Evolutionary conservation across 2,329 filamentous ascomycete genomes (phyloP).

Genomic region (Leptodontidium sp.): DNA sequence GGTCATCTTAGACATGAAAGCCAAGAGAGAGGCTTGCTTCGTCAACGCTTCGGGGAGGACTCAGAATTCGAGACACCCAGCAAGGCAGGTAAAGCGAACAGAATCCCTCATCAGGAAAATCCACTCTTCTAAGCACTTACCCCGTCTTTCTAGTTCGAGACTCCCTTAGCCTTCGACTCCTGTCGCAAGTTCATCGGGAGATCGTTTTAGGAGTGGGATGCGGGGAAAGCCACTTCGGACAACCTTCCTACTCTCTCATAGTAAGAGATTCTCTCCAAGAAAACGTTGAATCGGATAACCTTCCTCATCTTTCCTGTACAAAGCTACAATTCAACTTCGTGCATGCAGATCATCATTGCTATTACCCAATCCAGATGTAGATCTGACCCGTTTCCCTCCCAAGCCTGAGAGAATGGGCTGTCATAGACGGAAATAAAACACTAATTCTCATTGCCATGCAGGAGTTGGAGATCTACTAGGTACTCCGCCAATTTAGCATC

Average conservation of each 20-base stretch:
- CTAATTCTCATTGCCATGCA: background rate
- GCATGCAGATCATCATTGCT: background rate
- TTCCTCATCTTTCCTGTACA: background rate
- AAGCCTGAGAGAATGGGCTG: background rate
- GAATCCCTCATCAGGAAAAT: background rate
- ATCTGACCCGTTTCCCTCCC: background rate
- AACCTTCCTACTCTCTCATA: background rate
- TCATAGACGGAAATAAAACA: background rate
- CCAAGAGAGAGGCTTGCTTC: background rate
- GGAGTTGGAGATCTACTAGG: background rate
- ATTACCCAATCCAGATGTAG: background rate
- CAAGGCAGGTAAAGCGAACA: conserved; percentile 4
- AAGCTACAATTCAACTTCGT: background rate
- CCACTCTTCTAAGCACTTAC: background rate
- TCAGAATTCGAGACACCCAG: background rate
- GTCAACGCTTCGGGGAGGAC: background rate
- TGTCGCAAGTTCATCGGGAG: background rate
- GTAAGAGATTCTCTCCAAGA: too few species aligned
- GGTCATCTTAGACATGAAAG: background rate
- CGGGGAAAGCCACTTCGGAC: conserved; percentile 1
- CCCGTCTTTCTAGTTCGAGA: background rate
- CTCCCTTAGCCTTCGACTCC: background rate
- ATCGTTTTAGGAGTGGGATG: conserved; percentile 1
- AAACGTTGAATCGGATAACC: background rate
- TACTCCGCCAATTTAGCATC: too few species aligned